Percentiles rank a stretch among this genome's conserved stretches.
These are phyloP conservation scores for Eragrostis curvula DNA, from an alignment of 176 grass and related monocot species.

Conservation along the genomic window DNA sequence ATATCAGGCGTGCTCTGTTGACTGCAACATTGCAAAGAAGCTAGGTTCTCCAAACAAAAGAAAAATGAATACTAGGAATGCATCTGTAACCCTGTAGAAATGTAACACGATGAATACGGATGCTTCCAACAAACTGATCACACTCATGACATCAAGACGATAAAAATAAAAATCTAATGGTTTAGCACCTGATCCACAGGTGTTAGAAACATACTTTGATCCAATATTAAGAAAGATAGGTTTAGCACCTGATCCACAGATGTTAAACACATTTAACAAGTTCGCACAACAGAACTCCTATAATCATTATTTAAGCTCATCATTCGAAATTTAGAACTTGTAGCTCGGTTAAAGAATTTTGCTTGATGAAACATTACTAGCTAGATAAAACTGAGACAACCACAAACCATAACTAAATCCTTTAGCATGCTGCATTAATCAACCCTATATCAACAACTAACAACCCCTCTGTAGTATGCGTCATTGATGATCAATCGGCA, in stretches of 20 bases:
- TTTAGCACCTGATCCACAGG: not conserved
- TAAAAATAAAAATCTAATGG: not conserved
- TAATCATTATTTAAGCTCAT: not conserved
- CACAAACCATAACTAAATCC: not conserved
- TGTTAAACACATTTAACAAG: not conserved
- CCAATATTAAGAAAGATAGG: not conserved
- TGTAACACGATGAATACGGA: not conserved
- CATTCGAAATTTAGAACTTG: not conserved
- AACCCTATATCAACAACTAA: not conserved
- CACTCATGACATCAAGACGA: not conserved
- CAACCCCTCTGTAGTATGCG: not conserved
- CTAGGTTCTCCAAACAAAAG: not conserved
- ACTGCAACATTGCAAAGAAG: not conserved
- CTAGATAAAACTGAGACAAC: not conserved
- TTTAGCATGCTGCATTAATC: not conserved
- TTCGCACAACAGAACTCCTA: not conserved
- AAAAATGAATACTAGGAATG: not conserved
- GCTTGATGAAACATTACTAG: not conserved
- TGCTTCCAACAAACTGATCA: not conserved
- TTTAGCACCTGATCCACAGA: not conserved
- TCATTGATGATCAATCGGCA: not conserved
- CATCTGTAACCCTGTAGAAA: not conserved
- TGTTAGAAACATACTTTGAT: not conserved
- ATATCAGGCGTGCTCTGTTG: not conserved
- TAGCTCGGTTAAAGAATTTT: not conserved